Evolutionary conservation across 208 protist genomes (phyloP), one percentile per base, ranked within the genome.

Genomic region (Crithidia acanthocephali): DNA sequence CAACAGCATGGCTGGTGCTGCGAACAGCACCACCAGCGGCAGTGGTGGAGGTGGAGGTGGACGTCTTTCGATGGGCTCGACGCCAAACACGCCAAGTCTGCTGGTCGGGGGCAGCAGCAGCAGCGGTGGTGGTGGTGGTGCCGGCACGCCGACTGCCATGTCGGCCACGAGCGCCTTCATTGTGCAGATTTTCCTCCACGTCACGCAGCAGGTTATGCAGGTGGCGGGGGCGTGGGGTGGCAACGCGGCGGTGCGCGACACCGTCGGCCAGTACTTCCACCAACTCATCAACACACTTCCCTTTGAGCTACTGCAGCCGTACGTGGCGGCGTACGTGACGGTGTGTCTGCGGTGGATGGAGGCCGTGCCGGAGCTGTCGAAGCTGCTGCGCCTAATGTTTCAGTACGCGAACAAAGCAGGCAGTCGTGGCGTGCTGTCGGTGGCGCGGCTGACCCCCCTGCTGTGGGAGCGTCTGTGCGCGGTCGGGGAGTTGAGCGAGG

Each of bases 271-370:
- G 57, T 87, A 80, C 62, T 86, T 88, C 30, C 84, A 88, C 27
- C 84, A 94, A 40, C 83, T 89, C 63, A 69, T 88, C 37, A 86
- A 94, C 59, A 79, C 66, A 25, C 48, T 94, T n/a, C 80, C 88
- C 18, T 88, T 83, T 62, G 76, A 82, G 15, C 42, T 71, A 35
- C 72, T 92, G 23, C 71, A 72, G 28, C 60, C 69, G 22, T 79
- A 84, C 67, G 69, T 83, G 32, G 67, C 83, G 40, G 30, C 28
- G 13, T 94, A 92, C 58, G 72, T 89, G 7, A 59, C 61, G 42
- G 72, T 75, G 30, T 85, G 71, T 48, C 75, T 94, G 32, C 30
- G 37, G 6, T 86, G 79, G 70, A 94, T 94, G 80, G 80, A 83
- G 57, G 67, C 85, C 2, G 57, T 86, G 1, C 70, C 74, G 20